phyloP scores from a whole-genome alignment of 805 yeast genomes.

The Barnettozyma californica region DNA sequence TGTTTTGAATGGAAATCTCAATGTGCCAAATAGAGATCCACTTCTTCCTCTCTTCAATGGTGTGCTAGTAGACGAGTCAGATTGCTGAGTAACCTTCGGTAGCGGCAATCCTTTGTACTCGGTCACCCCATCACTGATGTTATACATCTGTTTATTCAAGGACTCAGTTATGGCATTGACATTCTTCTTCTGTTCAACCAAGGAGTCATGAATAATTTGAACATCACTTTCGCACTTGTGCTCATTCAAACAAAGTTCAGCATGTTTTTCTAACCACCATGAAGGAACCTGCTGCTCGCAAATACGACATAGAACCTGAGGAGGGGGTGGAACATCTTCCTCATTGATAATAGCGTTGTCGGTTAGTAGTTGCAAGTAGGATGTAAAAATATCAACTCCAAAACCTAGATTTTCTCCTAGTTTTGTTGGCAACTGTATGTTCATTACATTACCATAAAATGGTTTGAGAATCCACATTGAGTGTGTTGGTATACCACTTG shows the following conservation, averaged over 20 bases:
- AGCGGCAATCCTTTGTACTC: slow-evolving; percentile 59
- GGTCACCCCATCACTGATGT: slow-evolving; percentile 5
- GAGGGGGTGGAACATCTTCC: slow-evolving; percentile 68
- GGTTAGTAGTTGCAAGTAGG: slow-evolving; percentile 60
- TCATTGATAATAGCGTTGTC: slow-evolving; percentile 62
- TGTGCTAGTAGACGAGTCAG: slow-evolving; percentile 19
- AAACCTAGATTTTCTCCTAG: slow-evolving; percentile 79
- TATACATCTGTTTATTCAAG: slow-evolving; percentile 22
- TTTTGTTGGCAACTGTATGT: slow-evolving; percentile 62
- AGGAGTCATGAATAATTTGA: slow-evolving; percentile 65
- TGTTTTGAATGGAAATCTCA: slow-evolving; percentile 59
- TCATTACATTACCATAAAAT: slow-evolving; percentile 56
- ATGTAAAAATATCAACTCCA: slow-evolving; percentile 79
- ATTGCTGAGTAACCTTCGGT: slow-evolving; percentile 24
- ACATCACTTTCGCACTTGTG: slow-evolving; percentile 77
- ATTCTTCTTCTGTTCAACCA: slow-evolving; percentile 62
- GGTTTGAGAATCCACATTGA: slow-evolving; percentile 94
- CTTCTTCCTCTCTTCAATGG: slow-evolving; percentile 32
- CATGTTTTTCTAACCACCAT: slow-evolving; percentile 94
- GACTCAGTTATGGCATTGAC: slow-evolving; percentile 35
- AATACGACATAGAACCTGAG: slow-evolving; percentile 78
- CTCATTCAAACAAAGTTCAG: slow-evolving; percentile 80
- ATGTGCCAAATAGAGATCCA: slow-evolving; percentile 35
- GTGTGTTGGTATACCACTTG: slow-evolving; percentile 58
- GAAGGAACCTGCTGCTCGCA: slow-evolving; percentile 90